Evolutionary conservation across 768 basidiomycete genomes (phyloP).

Genomic region (Boletus rubescentipes): DNA sequence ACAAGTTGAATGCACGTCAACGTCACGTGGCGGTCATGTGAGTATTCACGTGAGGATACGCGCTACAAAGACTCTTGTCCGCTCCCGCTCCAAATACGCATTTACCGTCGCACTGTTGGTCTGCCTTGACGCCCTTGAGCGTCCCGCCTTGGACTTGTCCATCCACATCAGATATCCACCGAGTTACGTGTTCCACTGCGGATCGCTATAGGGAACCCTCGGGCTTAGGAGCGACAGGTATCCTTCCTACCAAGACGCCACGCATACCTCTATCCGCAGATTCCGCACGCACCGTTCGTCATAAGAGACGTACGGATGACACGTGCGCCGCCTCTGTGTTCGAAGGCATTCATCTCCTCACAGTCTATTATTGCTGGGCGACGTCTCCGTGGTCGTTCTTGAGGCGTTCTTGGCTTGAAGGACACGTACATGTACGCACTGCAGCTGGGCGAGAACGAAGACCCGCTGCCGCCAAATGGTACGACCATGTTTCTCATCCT

Average conservation of each 20-base stretch:
- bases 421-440: too few species aligned
- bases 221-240: background rate
- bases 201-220: background rate
- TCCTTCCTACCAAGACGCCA: background rate
- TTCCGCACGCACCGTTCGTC: background rate
- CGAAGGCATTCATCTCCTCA: background rate
- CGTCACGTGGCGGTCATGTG: conserved; percentile 6
- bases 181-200: background rate
- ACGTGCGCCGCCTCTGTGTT: background rate
- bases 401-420: too few species aligned
- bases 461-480: too few species aligned
- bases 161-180: background rate
- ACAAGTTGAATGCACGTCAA: background rate
- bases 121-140: background rate
- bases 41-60: background rate
- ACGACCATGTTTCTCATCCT: too few species aligned
- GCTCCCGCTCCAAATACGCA: background rate
- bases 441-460: too few species aligned
- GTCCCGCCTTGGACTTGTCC: background rate
- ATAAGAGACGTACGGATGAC: background rate
- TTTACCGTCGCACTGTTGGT: background rate
- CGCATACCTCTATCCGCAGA: background rate
- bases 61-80: background rate
- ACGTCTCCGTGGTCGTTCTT: background rate
- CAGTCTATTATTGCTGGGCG: background rate